phyloP scores from a whole-genome alignment of 1,139 yeast species.

The Hanseniaspora sp. region DNA sequence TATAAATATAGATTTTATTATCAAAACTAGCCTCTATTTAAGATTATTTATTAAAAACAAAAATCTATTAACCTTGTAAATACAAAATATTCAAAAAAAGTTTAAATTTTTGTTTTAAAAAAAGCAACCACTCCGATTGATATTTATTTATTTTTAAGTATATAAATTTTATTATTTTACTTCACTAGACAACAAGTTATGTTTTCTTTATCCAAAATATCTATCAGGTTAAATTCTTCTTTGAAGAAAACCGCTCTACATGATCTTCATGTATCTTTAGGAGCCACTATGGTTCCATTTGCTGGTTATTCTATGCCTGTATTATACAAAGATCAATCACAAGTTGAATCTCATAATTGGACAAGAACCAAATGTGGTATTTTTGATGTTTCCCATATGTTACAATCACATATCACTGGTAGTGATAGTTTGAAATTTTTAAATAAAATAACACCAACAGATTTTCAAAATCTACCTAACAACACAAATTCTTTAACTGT shows the following conservation, averaged over 20 bases:
- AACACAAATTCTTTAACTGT: constrained; percentile 68
- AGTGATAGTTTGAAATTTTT: constrained; percentile 56
- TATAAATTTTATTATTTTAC: too few species aligned
- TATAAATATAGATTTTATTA: not conserved
- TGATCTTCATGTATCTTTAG: constrained; percentile 63
- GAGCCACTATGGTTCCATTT: constrained; percentile 88
- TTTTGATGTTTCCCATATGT: constrained; percentile 95
- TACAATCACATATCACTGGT: constrained; percentile 73
- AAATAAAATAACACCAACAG: constrained; percentile 78
- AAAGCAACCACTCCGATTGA: not conserved
- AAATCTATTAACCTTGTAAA: not conserved
- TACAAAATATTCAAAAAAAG: not conserved
- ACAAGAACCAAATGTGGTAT: constrained; percentile 78
- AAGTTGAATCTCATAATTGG: constrained; percentile 90
- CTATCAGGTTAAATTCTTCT: constrained; percentile 25
- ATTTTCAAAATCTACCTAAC: constrained; percentile 44
- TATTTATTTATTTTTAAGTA: too few species aligned
- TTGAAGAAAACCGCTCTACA: constrained; percentile 64
- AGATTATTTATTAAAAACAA: not conserved
- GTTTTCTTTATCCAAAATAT: constrained; percentile 23
- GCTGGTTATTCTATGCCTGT: constrained; percentile 96
- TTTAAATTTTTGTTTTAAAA: not conserved
- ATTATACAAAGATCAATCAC: constrained; percentile 67
- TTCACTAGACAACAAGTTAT: not conserved
- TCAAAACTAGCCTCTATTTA: not conserved